phyloP scores from a whole-genome alignment of 1,284 basidiomycete genomes.

The Entoloma clypeatum region DNA sequence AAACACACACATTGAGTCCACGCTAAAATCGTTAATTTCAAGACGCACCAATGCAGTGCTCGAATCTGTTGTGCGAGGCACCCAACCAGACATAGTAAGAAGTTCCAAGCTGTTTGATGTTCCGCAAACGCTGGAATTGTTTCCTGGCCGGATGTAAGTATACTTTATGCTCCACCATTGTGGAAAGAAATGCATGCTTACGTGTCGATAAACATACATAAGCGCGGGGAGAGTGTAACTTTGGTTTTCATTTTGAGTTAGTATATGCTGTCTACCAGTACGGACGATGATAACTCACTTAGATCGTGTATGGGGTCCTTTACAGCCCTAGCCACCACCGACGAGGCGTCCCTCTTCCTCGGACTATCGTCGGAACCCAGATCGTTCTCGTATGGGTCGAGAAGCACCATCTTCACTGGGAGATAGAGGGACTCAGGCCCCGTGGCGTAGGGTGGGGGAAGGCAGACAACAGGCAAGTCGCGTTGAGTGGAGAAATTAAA shows the following conservation, averaged over 20 bases:
- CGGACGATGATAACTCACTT: conserved; percentile 17
- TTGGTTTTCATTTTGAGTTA: conserved; percentile 1
- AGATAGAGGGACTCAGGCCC: too few relatives aligned
- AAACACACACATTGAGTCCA: background rate
- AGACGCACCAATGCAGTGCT: conserved; percentile 71
- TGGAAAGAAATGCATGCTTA: conserved; percentile 22
- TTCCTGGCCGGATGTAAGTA: conserved; percentile 45
- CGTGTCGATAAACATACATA: conserved; percentile 47
- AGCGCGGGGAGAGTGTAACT: conserved; percentile 35
- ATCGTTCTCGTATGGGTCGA: conserved; percentile 2
- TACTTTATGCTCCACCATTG: background rate
- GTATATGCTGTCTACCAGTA: background rate
- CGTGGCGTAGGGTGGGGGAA: too few relatives aligned
- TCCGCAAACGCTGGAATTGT: conserved; percentile 70
- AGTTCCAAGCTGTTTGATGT: conserved; percentile 75
- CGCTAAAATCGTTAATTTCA: too few relatives aligned
- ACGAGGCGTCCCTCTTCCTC: background rate
- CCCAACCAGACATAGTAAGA: conserved; percentile 72
- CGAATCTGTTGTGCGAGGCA: conserved; percentile 75
- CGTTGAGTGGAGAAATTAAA: too few relatives aligned
- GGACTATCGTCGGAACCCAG: conserved; percentile 5
- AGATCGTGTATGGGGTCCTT: conserved; percentile 23
- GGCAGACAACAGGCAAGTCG: too few relatives aligned
- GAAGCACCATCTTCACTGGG: background rate
- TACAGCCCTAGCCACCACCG: conserved; percentile 11